Conservation (phyloP, 192 early-diverging fungal genomes). For the Lobosporangium transversale region DNA sequence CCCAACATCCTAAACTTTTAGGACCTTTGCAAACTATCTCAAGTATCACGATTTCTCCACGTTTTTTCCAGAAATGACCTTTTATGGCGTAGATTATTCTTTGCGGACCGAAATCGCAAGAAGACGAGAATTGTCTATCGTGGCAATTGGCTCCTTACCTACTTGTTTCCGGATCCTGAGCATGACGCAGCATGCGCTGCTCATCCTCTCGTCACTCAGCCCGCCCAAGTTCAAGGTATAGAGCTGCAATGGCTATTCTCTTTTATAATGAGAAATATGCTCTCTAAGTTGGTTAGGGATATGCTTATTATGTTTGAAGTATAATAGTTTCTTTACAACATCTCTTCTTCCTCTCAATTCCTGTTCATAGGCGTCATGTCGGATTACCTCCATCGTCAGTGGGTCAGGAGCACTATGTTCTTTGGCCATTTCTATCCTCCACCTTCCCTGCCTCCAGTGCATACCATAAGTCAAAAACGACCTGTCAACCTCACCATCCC, state of each 20-base stretch:
- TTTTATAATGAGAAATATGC: too few relatives aligned
- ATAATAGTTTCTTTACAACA: too few relatives aligned
- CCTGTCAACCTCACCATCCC: conserved; percentile 14
- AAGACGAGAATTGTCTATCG: conserved; percentile 31
- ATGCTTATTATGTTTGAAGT: too few relatives aligned
- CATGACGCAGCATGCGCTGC: conserved; percentile 21
- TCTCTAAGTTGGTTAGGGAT: too few relatives aligned
- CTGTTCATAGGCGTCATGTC: conserved; percentile 23
- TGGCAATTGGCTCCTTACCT: conserved; percentile 53
- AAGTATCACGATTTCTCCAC: conserved; percentile 35
- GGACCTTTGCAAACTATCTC: conserved; percentile 13
- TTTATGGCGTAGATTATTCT: conserved; percentile 44
- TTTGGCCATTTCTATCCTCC: conserved; percentile 53
- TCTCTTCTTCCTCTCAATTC: too few relatives aligned
- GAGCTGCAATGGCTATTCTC: too few relatives aligned
- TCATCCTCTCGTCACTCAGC: conserved; percentile 25
- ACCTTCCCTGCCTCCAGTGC: conserved; percentile 19
- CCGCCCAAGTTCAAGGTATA: conserved; percentile 29
- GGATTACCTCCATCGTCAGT: conserved; percentile 44
- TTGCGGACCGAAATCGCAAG: conserved; percentile 14
- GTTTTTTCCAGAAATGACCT: conserved; percentile 52
- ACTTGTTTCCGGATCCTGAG: conserved; percentile 43
- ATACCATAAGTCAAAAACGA: not conserved
- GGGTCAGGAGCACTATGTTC: conserved; percentile 49
- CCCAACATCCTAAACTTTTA: too few relatives aligned